Evolutionary conservation across 2,329 filamentous ascomycete genomes (phyloP), one percentile per base, ranked within the genome.

Genomic region (Diaporthe sp.): DNA sequence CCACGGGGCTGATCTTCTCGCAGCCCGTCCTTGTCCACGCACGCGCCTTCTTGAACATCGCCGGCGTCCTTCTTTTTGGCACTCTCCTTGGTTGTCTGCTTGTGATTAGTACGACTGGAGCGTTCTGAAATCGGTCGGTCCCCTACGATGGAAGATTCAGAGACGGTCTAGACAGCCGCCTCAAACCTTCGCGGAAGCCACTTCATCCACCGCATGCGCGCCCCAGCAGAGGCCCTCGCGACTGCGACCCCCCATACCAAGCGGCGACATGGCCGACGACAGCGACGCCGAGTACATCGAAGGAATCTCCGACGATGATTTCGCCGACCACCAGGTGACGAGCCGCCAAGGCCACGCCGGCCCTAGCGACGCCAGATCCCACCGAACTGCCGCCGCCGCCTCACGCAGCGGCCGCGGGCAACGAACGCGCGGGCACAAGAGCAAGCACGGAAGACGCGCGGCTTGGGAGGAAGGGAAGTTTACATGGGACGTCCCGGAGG

Each of bases 401-500:
- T 35, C 55, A 55, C 50, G 69, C 35, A 72, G 35, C 71, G 75
- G 17, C 75, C 75, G 69, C 75, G 76, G 47, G 76, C 77, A 42
- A 75, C 80, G 25, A 78, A 77, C 73, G 74, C 78, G 75, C 78
- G 70, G 58, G 75, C 77, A 70, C 77, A 81, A 83, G 78, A 79
- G 83, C 75, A 72, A 77, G 25, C 76, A 75, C 59, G 78, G 83
- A 55, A 83, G 82, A 22, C 88, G 87, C 79, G 89, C 91, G 27
- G 89, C 90, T 4, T 93, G 91, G 91, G 91, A 93, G 81, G 87
- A 91, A 81, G 90, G 92, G 35, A 90, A 91, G 81, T 86, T 91
- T 71, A 91, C 90, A 27, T 93, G 91, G 91, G 94, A 96, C 81
- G 90, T 96, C 44, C 90, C 94, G 66, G 94, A 97, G 83, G 92